Evolutionary conservation across 2,329 filamentous ascomycete genomes (phyloP).

Genomic region (Talaromyces pinophilus): DNA sequence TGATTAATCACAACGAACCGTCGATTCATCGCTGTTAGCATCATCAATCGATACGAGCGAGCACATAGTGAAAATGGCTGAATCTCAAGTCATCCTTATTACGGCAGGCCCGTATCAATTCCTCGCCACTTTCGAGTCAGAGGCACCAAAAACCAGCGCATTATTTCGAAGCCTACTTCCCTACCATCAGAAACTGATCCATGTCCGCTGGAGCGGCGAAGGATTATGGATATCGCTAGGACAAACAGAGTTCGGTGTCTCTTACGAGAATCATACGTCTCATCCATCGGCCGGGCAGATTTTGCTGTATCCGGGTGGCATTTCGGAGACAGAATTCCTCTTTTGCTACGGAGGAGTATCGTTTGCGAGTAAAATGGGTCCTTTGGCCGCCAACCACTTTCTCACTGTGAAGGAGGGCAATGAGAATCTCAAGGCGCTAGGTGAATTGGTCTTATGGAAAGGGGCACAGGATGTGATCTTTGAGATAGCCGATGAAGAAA

Average conservation of each 20-base stretch:
- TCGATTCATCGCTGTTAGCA: neutral
- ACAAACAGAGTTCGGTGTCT: constrained; percentile 27
- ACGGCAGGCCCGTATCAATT: constrained; percentile 26
- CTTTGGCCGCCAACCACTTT: constrained; percentile 31
- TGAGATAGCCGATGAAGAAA: constrained; percentile 28
- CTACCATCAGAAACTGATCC: constrained; percentile 31
- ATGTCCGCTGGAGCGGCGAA: constrained; percentile 33
- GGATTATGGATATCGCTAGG: constrained; percentile 32
- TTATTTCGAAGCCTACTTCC: constrained; percentile 29
- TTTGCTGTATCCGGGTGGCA: constrained; percentile 29
- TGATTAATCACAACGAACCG: neutral
- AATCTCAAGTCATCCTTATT: constrained; percentile 22
- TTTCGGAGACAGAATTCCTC: constrained; percentile 30
- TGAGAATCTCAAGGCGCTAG: constrained; percentile 27
- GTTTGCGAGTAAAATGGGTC: constrained; percentile 32
- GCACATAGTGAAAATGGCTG: neutral
- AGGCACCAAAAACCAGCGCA: constrained; percentile 28
- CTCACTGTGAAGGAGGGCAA: constrained; percentile 29
- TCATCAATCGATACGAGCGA: neutral
- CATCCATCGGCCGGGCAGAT: constrained; percentile 30
- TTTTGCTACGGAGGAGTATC: constrained; percentile 29
- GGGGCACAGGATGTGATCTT: constrained; percentile 30
- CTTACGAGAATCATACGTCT: constrained; percentile 30
- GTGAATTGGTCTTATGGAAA: constrained; percentile 30
- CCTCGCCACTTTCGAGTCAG: constrained; percentile 23